Evolutionary conservation across 139 green algal species (phyloP).

Genomic region (Zygnema cylindricum): DNA sequence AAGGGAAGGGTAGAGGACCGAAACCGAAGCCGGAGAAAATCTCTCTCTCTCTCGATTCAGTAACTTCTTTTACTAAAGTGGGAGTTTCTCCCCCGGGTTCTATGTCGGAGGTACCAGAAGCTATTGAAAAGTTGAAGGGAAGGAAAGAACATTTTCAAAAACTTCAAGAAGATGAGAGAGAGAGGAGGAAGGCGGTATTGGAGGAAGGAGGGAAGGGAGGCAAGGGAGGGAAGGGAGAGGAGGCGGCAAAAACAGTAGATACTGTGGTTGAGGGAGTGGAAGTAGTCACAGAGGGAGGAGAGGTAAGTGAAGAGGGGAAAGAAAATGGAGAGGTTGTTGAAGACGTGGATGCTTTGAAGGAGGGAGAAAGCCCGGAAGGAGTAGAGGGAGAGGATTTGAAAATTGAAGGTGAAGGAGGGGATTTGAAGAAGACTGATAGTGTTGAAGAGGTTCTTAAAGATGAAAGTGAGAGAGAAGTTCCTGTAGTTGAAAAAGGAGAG

Average conservation of each 20-base stretch:
- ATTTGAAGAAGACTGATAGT: neutral
- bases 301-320: neutral
- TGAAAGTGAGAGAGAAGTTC: neutral
- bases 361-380: neutral
- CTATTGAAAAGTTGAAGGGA: conserved; percentile 52
- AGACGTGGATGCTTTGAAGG: neutral
- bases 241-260: neutral
- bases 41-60: conserved; percentile 46
- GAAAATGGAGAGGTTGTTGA: conserved; percentile 11
- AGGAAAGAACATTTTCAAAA: conserved; percentile 51
- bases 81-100: conserved; percentile 23
- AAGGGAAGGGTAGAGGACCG: conserved; percentile 25
- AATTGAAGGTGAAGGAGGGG: neutral
- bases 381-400: conserved; percentile 9
- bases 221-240: neutral
- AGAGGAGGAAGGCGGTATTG: conserved; percentile 45
- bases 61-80: conserved; percentile 47
- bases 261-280: neutral
- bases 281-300: neutral
- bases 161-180: conserved; percentile 39
- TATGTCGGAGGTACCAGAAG: neutral
- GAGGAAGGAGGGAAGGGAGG: conserved; percentile 26
- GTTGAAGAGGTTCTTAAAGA: no score
- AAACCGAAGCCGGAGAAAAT: conserved; percentile 43
- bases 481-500: neutral